phyloP scores from a whole-genome alignment of 139 green algal genomes.

The Micractinium conductrix region DNA sequence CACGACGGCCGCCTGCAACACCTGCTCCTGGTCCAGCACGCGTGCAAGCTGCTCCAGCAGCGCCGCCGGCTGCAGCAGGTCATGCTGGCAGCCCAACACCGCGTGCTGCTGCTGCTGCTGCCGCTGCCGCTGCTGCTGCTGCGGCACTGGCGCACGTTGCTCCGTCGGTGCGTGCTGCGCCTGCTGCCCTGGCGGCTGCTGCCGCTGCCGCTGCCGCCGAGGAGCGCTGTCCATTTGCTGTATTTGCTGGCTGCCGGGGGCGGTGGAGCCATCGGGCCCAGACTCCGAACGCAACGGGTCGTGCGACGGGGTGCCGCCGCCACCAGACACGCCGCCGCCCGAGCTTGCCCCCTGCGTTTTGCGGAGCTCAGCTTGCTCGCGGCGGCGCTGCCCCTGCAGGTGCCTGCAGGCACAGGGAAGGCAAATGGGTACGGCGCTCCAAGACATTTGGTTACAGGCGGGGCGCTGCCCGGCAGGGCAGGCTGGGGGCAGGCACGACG shows the following conservation, averaged over 20 bases:
- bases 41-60: neutral
- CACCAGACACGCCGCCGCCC: too few species aligned
- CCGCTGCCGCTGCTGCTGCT: neutral
- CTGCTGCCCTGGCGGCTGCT: constrained; percentile 25
- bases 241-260: too few species aligned
- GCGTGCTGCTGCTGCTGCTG: neutral
- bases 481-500: neutral
- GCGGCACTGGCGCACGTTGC: too few species aligned
- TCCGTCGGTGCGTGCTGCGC: neutral
- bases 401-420: neutral
- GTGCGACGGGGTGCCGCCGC: too few species aligned
- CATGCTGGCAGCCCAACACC: neutral
- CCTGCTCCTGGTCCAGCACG: neutral
- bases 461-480: too few species aligned
- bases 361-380: too few species aligned
- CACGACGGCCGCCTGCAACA: too few species aligned
- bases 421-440: too few species aligned
- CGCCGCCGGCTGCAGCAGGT: neutral
- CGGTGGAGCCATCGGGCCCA: too few species aligned
- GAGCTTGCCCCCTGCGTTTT: too few species aligned
- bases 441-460: too few species aligned
- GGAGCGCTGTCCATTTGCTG: neutral
- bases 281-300: too few species aligned
- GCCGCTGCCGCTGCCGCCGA: constrained; percentile 17
- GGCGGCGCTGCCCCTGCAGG: neutral